Base-by-base conservation (phyloP, 2,329 filamentous ascomycete species). In the Rutstroemia sp. region DNA sequence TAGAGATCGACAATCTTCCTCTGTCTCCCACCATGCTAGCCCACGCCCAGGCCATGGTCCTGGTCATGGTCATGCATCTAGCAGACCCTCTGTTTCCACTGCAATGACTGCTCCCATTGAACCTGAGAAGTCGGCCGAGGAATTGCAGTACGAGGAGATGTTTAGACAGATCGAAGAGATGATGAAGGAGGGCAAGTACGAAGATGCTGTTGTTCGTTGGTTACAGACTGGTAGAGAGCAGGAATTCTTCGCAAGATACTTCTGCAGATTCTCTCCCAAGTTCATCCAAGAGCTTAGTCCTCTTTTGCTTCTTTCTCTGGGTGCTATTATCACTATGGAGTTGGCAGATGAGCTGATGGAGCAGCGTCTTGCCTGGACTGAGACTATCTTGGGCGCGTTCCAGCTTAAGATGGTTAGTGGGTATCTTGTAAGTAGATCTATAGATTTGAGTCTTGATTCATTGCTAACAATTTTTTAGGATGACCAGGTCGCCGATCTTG, bases 131-230 rank as follows among this genome's bases (percentile, higher is more conserved):
- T 48, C 60, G 46, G 19, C 52, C 36, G 21, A 56, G 48, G 27
- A 57, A 59, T 17, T 73, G 61, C 84, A 89, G 64, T 72, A 83
- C 51, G 73, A 78, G 42, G 73, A 76, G 50, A 72, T 77, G 51
- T 76, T 86, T 21, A 76, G 80, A 17, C 73, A 76, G 23, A 84
- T 92, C 57, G 82, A 83, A 50, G 71, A 75, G 49, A 73, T 83
- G 45, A 83, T 94, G 72, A 75, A 78, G 38, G 76, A 79, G 30
- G 81, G 80, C 21, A 78, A 80, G 38, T 78, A 79, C 56, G 83
- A 87, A 65, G 78, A 81, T 53, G 84, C 81, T 44, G 77, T 85
- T 67, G 77, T 87, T 56, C 79, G 80, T 58, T 87, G 84, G 84
- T 78, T 87, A 56, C 84, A 88, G 70, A 79, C 78, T 62, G 78